phyloP scores from a whole-genome alignment of 2,329 filamentous ascomycete species.

The Tolypocladium endophyticum region DNA sequence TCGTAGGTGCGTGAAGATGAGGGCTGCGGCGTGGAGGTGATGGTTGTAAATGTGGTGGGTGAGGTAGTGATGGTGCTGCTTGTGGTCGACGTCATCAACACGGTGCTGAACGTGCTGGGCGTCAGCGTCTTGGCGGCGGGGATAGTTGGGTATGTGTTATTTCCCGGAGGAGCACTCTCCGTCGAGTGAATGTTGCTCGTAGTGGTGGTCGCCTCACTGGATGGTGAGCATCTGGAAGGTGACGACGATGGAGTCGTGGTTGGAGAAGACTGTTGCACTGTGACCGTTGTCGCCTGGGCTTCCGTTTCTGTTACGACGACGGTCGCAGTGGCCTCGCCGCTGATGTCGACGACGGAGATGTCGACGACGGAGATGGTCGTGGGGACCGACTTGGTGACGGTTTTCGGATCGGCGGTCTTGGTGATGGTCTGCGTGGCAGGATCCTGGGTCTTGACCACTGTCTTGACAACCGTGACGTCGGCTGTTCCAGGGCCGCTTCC shows the following conservation, averaged over 20 bases:
- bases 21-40: conserved; percentile 1
- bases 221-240: background rate
- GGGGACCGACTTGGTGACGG: conserved; percentile 16
- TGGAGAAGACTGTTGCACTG: background rate
- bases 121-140: background rate
- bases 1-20: conserved; percentile 20
- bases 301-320: conserved; percentile 15
- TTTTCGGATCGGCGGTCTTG: conserved; percentile 13
- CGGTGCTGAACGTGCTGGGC: conserved; percentile 2
- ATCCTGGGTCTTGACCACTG: conserved; percentile 17
- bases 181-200: background rate
- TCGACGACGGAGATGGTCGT: conserved; percentile 22
- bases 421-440: conserved; percentile 17
- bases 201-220: background rate
- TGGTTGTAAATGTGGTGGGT: conserved; percentile 3
- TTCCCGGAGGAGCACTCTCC: background rate
- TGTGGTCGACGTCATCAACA: background rate
- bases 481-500: conserved; percentile 6
- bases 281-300: background rate
- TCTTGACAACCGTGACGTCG: conserved; percentile 23
- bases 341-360: conserved; percentile 20
- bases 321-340: conserved; percentile 12
- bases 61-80: background rate
- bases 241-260: conserved; percentile 4
- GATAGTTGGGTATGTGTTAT: background rate